Conservation (phyloP, 176 grass and related monocot genomes). For the Cenchrus americanus region DNA sequence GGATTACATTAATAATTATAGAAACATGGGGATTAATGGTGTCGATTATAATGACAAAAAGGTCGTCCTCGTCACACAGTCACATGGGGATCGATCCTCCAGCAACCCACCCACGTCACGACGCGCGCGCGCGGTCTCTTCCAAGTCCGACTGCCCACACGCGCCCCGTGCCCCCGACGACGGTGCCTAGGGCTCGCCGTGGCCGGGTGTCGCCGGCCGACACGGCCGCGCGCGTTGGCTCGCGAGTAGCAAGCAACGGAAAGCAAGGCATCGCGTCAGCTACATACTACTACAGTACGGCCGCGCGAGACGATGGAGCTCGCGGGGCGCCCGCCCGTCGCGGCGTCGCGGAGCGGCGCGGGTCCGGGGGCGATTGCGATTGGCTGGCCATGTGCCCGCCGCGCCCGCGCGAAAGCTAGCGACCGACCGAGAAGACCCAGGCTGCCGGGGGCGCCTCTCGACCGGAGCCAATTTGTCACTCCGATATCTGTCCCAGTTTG, state of each 20-base stretch:
- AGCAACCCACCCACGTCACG: constrained; percentile 10
- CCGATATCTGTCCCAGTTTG: no score
- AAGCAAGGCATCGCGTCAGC: no score
- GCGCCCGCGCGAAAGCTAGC: not conserved
- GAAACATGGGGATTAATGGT: not conserved
- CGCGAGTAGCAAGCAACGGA: no score
- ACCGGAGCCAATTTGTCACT: not conserved
- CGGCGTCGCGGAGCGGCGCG: not conserved
- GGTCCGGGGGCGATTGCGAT: not conserved
- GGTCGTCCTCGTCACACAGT: not conserved
- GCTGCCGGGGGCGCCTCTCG: not conserved
- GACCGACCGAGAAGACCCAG: no score
- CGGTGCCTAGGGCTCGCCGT: no score
- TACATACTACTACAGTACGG: no score
- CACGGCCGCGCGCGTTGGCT: no score
- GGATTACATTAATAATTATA: no score
- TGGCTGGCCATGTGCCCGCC: constrained; percentile 7
- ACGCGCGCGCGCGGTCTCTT: not conserved
- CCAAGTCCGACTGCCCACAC: not conserved
- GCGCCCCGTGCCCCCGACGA: no score
- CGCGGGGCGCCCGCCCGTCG: not conserved
- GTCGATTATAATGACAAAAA: not conserved
- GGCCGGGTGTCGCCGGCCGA: no score
- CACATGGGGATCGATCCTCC: not conserved
- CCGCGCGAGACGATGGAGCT: not conserved